Evolutionary conservation across 1,284 basidiomycete species (phyloP), one percentile per base, ranked within the genome.

Genomic region (Austroboletus novae-zelandiae): DNA sequence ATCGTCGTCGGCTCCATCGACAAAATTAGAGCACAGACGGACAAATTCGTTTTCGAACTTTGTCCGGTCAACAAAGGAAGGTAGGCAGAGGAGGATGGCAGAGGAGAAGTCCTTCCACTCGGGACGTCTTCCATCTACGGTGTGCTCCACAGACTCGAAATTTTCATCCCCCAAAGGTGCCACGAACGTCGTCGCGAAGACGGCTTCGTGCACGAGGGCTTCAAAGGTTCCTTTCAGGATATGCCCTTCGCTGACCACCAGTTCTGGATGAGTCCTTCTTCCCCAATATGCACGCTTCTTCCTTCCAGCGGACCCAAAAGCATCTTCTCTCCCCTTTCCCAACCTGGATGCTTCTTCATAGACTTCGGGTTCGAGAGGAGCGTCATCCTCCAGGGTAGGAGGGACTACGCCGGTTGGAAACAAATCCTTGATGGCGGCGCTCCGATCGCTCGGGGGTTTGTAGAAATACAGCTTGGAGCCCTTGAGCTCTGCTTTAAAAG

Each of bases 381-480:
- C 62, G 5, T 75, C 77, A 14, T 77, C 79, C 43, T 81, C 77
- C 39, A 76, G 68, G 9, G 72, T 67, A 0, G 77, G 73, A 0
- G 81, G 75, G 0, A 87, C 78, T 9, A 87, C 66, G 4, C 74
- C 79, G 0, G 77, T 76, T 9, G 86, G 84, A 61, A 93, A 91
- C 25, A 91, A 69, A 15, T 86, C 84, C 61, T 83, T 86, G 44
- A 91, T 74, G 2, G 76, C 83, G 2, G 74, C 70, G 29, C 68
- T 71, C 41, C 83, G 73, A 57, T 92, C 90, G 34, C 76, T 73
- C 0, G 90, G 87, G 0, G 87, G 81, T 61, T 93, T 92, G 65
- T 88, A 91, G 58, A 92, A 87, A 64, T 87, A 85, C 46, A 93
- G 60, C 65, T 92, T 92, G 13, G 84, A 81, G 4, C 89, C 90